Base-by-base conservation (phyloP, 2,329 filamentous ascomycete genomes). In the Dothideomycetes sp. region DNA sequence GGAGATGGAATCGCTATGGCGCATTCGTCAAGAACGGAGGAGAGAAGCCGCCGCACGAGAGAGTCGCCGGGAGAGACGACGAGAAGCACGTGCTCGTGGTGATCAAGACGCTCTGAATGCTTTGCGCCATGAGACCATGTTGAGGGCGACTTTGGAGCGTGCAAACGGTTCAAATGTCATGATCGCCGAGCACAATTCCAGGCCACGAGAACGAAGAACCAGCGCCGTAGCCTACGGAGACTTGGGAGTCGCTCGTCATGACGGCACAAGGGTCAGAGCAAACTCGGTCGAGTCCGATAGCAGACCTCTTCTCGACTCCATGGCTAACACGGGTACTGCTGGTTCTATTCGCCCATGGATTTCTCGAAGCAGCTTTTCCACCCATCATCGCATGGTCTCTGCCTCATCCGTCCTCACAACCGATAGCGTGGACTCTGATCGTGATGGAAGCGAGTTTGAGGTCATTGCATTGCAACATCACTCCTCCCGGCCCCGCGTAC, bases 1-100 rank as follows among this genome's bases (percentile, higher is more conserved):
- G 19, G 85, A 95, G 60, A 96, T 96, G 91, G 84, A 91, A 47
- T 77, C 84, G 0, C 63, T 96, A 28, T 96, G 94, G 59, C 86
- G 94, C 59, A 89, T 96, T 45, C 80, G 91, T 10, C 58, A 84
- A 10, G 78, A 84, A 13, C 76, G 91, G 40, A 76, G 88, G 37
- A 71, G 76, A 42, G 82, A 93, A 58, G 71, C 81, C 27, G 76
- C 77, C 4, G 86, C 91, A 47, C 78, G 86, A 4, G 84, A 93
- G 50, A 79, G 82, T 48, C 70, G 84, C n/a, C 71, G 84, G 37
- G 71, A 75, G 33, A 68, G 78, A 43, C 71, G 84, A 19, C 68
- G 76, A 20, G 83, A 87, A 48, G 88, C 88, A 9, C 75, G 84
- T 35, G 73, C 70, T 41, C 70, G 80, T 36, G 80, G 82, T 35